phyloP scores from a whole-genome alignment of 2,329 filamentous ascomycete species.

The Neonectria punicea region DNA sequence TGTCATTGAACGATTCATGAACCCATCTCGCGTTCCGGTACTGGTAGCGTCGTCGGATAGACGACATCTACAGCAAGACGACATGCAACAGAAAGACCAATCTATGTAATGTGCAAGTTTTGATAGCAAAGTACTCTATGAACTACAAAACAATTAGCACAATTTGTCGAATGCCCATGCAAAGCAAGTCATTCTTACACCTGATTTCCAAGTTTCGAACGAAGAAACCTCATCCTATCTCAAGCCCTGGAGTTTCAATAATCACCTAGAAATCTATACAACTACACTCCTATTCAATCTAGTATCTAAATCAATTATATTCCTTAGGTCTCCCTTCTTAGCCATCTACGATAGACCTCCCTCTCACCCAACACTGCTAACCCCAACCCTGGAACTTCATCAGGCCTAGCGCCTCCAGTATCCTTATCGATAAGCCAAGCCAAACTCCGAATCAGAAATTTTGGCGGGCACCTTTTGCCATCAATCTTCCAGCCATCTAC shows the following conservation, averaged over 20 bases:
- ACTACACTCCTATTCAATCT: background rate
- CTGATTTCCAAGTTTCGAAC: too few relatives aligned
- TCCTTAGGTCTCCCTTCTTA: background rate
- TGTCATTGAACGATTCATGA: background rate
- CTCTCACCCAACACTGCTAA: conserved; percentile 13
- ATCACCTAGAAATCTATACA: background rate
- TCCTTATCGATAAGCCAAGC: conserved; percentile 48
- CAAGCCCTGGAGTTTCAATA: background rate
- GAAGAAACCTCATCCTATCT: too few relatives aligned
- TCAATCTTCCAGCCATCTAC: conserved; percentile 13
- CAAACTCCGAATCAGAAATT: conserved; percentile 44
- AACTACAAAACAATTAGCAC: background rate
- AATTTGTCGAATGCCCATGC: background rate
- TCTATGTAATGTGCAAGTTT: background rate
- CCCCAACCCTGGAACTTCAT: conserved; percentile 41
- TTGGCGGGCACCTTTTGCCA: conserved; percentile 41
- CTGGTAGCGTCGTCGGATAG: too few relatives aligned
- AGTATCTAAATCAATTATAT: background rate
- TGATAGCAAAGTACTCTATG: background rate
- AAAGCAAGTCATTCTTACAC: background rate
- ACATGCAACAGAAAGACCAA: background rate
- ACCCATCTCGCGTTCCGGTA: background rate
- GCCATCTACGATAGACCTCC: background rate
- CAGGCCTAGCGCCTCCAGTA: conserved; percentile 27
- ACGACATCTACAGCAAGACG: too few relatives aligned